Evolutionary conservation across 75 land plant genomes (phyloP).

Genomic region (Azolla pinnata): DNA sequence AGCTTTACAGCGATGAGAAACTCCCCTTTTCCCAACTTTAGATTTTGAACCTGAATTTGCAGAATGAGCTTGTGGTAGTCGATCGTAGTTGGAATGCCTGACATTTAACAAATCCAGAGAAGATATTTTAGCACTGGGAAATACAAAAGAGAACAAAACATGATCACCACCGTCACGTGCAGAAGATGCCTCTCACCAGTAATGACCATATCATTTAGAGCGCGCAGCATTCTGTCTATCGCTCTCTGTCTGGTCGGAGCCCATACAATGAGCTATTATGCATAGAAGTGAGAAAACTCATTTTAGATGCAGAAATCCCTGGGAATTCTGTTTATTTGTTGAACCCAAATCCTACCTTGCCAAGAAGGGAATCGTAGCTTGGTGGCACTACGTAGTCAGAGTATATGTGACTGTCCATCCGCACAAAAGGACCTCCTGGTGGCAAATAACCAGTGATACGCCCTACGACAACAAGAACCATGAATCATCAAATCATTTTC

Average conservation of each 20-base stretch:
- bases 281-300: background rate
- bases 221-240: conserved; percentile 87
- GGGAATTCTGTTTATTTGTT: no score
- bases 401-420: conserved; percentile 98
- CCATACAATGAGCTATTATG: conserved; percentile 89
- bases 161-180: background rate
- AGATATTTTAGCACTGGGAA: background rate
- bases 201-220: conserved; percentile 77
- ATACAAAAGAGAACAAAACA: background rate
- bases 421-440: conserved; percentile 92
- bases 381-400: conserved; percentile 94
- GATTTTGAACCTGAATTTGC: conserved; percentile 44
- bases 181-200: conserved; percentile 39
- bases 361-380: conserved; percentile 90
- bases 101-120: background rate
- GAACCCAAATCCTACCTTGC: conserved; percentile 53
- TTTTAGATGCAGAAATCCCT: background rate
- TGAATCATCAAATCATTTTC: background rate
- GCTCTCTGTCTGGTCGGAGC: conserved; percentile 95
- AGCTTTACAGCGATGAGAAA: no score
- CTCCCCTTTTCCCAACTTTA: no score
- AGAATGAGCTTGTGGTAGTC: conserved; percentile 94
- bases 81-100: conserved; percentile 88
- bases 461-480: conserved; percentile 32
- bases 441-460: conserved; percentile 85